Base-by-base conservation (phyloP, 2,329 filamentous ascomycete genomes). In the Phaeosphaeria sp. region DNA sequence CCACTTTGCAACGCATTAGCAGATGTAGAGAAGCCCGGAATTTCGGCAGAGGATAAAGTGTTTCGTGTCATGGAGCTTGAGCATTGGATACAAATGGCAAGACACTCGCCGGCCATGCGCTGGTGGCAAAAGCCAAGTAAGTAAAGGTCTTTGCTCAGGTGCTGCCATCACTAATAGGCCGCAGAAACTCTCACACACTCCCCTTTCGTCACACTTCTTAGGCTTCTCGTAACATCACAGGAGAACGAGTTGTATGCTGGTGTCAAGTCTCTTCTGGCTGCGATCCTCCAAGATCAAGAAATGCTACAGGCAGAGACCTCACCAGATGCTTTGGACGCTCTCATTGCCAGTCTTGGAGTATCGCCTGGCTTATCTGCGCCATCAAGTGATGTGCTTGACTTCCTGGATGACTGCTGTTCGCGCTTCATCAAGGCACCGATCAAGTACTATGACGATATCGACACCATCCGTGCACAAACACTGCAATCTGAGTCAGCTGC, bases 321-420 rank as follows among this genome's bases (percentile, higher is more conserved):
- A 11, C 65, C 71, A 13, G 71, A 78, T 33, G 71, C 78, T 21
- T 63, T 82, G 0, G 79, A 81, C 59, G 79, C 60, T 72, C 82
- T 70, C 73, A 83, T 71, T 63, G 89, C 68, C 60, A 83, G 64
- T 78, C 81, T 66, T 68, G 22, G 78, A 84, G 75, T 78, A 17
- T 64, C 83, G 5, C 76, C 69, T 33, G 68, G 67, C 2, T 62
- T 62, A 17, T 64, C 66, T 6, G 41, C 63, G 3, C 62, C 69
- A 25, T 68, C 71, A 0, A 27, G 50, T 11, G 70, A 79, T 15
- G 72, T 93, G 0, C 90, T 90, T 78, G 75, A 81, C 0, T 96
- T 95, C 70, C 75, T 97, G 23, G 93, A 97, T 70, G 93, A 96
- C 61, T 96, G 92, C 74, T 82, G 91, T 52, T 87, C 87, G 27